Base-by-base conservation (phyloP, 2,329 filamentous ascomycete genomes). In the Corynespora cassiicola region DNA sequence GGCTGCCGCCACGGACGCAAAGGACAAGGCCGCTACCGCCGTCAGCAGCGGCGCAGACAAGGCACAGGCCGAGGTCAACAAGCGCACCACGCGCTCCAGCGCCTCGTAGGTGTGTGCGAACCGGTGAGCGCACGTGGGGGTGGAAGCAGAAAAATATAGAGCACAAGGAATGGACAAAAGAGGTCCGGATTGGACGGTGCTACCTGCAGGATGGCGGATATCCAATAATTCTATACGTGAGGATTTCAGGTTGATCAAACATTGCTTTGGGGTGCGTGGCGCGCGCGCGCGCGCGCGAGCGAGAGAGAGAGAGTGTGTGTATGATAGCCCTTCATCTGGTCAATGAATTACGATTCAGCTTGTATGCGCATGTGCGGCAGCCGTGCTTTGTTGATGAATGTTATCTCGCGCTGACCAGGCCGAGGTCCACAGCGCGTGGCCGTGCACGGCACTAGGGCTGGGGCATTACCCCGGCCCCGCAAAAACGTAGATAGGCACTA, bases 21-120 rank as follows among this genome's bases (percentile, higher is more conserved):
- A 89, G 80, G 82, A 81, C 58, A 86, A 92, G 78, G 84, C 82
- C 34, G 84, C 84, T 58, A 85, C 80, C 58, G 79, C 79, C 36
- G 75, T 79, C 43, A 74, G 76, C 46, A 78, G 77, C 40, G 79
- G 79, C 33, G 74, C 88, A 29, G 86, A 85, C 58, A 90, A 94
- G 78, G 86, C 82, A 54, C 89, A 95, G 83, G 72, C 76, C 36
- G 81, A 82, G 62, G 75, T 78, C 36, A 83, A 80, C 70, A 85
- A 85, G 78, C 75, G 81, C 54, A 75, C 69, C 39, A 81, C 79
- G 16, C 65, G 71, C 58, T 71, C 69, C 14, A 47, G 49, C 36
- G 61, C 60, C 16, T 63, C 59, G 49, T 66, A 65, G 36, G 47
- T 35, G 36, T 9, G 30, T 11, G 32, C 11, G 23, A n/a, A n/a